Conservation (phyloP, 2,329 filamentous ascomycete species). For the Stemphylium beticola region DNA sequence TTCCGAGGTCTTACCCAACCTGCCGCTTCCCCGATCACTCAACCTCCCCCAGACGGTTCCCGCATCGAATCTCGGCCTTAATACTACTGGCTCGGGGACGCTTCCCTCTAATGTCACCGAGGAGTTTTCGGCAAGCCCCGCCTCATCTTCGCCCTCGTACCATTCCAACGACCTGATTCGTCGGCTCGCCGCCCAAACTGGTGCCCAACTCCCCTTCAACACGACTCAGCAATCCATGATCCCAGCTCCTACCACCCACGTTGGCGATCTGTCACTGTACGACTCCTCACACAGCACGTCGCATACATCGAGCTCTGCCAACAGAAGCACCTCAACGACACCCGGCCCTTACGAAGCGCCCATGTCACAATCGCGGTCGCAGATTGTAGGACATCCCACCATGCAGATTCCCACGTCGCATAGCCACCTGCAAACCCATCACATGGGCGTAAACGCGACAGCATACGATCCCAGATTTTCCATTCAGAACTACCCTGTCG, state of each 20-base stretch:
- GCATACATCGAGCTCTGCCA: constrained; percentile 42
- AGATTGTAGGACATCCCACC: constrained; percentile 29
- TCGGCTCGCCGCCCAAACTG: constrained; percentile 44
- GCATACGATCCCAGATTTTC: constrained; percentile 43
- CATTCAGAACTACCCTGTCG: constrained; percentile 42
- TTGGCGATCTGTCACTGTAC: constrained; percentile 46
- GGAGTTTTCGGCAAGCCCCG: constrained; percentile 35
- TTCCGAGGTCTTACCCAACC: constrained; percentile 69
- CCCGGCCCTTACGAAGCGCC: constrained; percentile 43
- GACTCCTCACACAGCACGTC: constrained; percentile 40
- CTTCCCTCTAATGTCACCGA: constrained; percentile 40
- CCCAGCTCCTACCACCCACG: constrained; percentile 38
- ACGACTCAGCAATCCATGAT: constrained; percentile 41
- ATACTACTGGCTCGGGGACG: constrained; percentile 30
- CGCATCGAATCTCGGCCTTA: constrained; percentile 35
- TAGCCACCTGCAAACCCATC: constrained; percentile 40
- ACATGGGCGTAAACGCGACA: constrained; percentile 36
- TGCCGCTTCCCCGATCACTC: constrained; percentile 45
- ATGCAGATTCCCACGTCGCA: constrained; percentile 36
- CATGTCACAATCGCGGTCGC: constrained; percentile 33
- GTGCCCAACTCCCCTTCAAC: constrained; percentile 43
- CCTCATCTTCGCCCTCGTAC: constrained; percentile 38
- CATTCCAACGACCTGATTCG: constrained; percentile 44
- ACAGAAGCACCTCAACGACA: constrained; percentile 42
- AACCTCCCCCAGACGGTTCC: constrained; percentile 39